Evolutionary conservation across 2,329 filamentous ascomycete genomes (phyloP), one percentile per base, ranked within the genome.

Genomic region (Alternaria brassicae): DNA sequence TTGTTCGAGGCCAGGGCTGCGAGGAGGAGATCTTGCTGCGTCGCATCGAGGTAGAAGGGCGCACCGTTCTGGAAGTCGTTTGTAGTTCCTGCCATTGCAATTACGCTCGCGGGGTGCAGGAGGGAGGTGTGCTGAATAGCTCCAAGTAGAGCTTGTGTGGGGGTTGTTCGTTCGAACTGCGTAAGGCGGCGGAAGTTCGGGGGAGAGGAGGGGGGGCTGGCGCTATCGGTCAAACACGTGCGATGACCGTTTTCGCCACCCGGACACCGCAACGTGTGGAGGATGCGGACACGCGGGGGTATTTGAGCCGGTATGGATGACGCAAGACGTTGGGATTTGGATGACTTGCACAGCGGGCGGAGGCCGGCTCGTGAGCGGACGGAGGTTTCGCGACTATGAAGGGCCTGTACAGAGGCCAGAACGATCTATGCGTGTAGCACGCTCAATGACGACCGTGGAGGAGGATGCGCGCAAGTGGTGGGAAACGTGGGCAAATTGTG

Each of bases 1-100:
- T 76, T 81, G 74, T 80, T 81, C 25, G 82, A 82, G 34, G 77
- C 77, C 56, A 84, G 73, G 15, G 81, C 81, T 39, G 81, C 81
- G 15, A 82, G 71, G 13, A 84, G 76, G 9, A 83, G 77, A 62
- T 82, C 77, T 68, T 82, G 81, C 65, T 84, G 80, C 42, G 78
- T 78, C 34, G 76, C 71, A 47, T 81, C 79, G 50, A 83, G 80
- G 60, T 82, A 81, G 63, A 75, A 77, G 30, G 74, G 76, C 44
- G 77, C 73, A 37, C 76, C 77, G 67, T 77, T 78, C 65, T 75
- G 74, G 65, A 76, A 76, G 59, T 77, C 72, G 72, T 77, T 78
- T 61, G 69, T 62, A 48, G 75, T 72, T 55, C 75, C 75, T 53
- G 77, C 75, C 77, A 79, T 79, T 37, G 66, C 65, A 66, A 63